phyloP scores from a whole-genome alignment of 768 basidiomycete genomes.

The Lactarius trivialis region DNA sequence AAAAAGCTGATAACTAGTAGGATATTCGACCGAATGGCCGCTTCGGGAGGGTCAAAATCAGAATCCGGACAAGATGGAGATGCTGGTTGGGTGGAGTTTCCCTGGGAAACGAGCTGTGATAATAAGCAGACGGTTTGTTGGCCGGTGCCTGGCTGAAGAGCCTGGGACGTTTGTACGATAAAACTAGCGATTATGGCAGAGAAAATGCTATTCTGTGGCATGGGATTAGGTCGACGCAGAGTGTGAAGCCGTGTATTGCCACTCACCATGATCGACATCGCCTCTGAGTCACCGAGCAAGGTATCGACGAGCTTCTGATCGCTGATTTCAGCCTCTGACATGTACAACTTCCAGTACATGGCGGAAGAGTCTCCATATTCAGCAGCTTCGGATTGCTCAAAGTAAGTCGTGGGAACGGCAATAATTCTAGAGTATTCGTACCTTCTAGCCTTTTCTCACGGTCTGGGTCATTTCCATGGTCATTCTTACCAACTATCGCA shows the following conservation, averaged over 20 bases:
- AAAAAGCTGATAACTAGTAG: slow-evolving; percentile 11
- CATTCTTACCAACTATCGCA: too few relatives aligned
- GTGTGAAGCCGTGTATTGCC: background rate
- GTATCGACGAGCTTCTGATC: slow-evolving; percentile 17
- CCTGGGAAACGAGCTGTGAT: background rate
- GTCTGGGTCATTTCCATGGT: background rate
- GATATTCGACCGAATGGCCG: slow-evolving; percentile 9
- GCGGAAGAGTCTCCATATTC: background rate
- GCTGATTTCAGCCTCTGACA: slow-evolving; percentile 5
- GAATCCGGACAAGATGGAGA: background rate
- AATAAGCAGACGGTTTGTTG: slow-evolving; percentile 4
- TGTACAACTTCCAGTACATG: slow-evolving; percentile 20
- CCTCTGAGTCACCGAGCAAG: slow-evolving; percentile 11
- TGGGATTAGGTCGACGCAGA: background rate
- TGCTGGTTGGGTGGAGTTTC: background rate
- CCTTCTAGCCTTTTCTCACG: background rate
- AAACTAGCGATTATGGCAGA: slow-evolving; percentile 21
- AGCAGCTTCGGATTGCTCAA: background rate
- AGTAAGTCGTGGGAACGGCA: background rate
- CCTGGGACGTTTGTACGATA: slow-evolving; percentile 20
- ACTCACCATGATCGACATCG: slow-evolving; percentile 20
- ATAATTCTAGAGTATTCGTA: background rate
- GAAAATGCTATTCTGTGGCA: slow-evolving; percentile 16
- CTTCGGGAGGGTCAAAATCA: background rate
- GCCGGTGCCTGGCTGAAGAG: background rate